Percentiles rank a stretch among this genome's conserved stretches.
Conservation (phyloP, 73 alveolate species). For the Uronychia binucleata region DNA sequence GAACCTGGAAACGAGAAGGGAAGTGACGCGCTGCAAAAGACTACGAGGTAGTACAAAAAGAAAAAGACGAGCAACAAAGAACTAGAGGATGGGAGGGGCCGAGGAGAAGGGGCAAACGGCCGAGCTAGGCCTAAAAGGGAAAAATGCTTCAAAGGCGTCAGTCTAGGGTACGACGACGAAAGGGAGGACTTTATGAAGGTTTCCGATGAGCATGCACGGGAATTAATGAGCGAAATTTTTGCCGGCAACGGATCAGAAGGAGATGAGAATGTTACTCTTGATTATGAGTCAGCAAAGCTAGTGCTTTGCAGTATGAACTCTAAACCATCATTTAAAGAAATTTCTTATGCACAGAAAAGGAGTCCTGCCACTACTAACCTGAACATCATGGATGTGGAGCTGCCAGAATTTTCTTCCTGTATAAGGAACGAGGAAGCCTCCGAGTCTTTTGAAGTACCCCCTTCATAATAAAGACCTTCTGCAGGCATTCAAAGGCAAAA, state of each 20-base stretch:
- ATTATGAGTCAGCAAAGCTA: background rate
- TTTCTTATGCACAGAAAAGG: background rate
- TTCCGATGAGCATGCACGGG: background rate
- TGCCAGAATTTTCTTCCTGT: background rate
- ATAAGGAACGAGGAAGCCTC: background rate
- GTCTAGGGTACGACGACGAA: background rate
- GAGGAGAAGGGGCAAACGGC: background rate
- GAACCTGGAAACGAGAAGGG: too few relatives aligned
- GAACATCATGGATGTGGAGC: background rate
- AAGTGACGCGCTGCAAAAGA: too few relatives aligned
- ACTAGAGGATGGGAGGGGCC: background rate
- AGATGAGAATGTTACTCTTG: background rate
- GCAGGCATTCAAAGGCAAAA: background rate
- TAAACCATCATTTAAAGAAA: background rate
- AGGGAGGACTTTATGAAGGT: background rate
- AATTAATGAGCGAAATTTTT: background rate
- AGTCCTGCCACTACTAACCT: background rate
- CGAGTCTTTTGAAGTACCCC: background rate
- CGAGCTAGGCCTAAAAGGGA: background rate
- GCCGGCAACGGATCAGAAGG: background rate
- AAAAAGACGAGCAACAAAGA: background rate
- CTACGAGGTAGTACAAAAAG: too few relatives aligned
- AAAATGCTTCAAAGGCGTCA: background rate
- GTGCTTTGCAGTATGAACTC: background rate
- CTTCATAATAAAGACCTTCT: background rate